Conservation (phyloP, 352 stramenopile genomes). For the Globisporangium solare region DNA sequence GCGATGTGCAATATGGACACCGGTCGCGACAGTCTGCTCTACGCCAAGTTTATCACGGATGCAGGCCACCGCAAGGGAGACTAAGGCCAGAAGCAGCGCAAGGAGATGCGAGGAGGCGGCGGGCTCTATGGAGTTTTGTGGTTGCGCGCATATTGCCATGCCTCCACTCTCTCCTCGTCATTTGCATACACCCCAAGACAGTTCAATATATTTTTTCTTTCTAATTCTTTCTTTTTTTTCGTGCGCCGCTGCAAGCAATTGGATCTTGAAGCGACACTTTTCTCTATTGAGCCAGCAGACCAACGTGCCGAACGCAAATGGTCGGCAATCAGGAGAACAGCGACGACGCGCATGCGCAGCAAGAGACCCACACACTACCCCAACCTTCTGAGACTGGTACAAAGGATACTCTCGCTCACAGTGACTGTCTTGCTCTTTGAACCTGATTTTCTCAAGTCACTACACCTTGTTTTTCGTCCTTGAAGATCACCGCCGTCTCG, state of each 20-base stretch:
- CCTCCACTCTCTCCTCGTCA: slow-evolving; percentile 1
- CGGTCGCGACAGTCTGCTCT: slow-evolving; percentile 72
- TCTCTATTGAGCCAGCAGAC: background rate
- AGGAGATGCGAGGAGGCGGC: background rate
- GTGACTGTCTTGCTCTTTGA: no score
- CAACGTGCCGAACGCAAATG: background rate
- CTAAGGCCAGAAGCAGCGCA: slow-evolving; percentile 17
- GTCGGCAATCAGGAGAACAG: background rate
- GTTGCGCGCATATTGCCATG: no score
- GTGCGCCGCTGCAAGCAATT: background rate
- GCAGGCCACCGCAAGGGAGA: slow-evolving; percentile 48
- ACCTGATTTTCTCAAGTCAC: background rate
- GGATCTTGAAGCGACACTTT: background rate
- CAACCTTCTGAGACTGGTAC: background rate
- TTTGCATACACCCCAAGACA: slow-evolving; percentile 16
- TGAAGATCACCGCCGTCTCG: slow-evolving; percentile 13
- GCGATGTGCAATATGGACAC: slow-evolving; percentile 72
- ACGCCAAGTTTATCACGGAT: slow-evolving; percentile 81
- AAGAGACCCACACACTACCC: background rate
- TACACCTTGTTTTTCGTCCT: background rate
- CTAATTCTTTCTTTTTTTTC: background rate
- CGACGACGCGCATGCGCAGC: background rate
- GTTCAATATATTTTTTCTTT: slow-evolving; percentile 20
- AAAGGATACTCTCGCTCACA: no score
- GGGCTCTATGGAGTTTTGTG: background rate